Base-by-base conservation (phyloP, 2,329 filamentous ascomycete genomes). In the Aspergillus clavatus region DNA sequence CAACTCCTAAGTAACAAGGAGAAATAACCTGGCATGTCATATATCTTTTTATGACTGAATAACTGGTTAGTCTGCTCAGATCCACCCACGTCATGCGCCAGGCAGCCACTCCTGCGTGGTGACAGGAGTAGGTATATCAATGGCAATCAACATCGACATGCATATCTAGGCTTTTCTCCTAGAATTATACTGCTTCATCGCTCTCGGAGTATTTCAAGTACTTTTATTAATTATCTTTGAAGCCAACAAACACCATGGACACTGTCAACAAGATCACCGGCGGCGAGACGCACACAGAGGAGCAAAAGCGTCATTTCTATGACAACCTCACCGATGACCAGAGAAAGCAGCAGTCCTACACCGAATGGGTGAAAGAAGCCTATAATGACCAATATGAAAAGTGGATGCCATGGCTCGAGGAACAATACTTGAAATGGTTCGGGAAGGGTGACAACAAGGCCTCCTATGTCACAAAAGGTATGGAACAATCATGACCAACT, bases 381-480 rank as follows among this genome's bases (percentile, higher is more conserved):
- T 78, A 78, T 64, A 73, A 76, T 55, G 58, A 70, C 29, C 70
- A 78, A 56, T 78, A 79, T 51, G 74, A 79, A 48, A 73, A 65
- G 49, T 79, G 76, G 76, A 69, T 78, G 62, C 76, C 76, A 0
- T 79, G 76, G 76, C 68, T 79, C 35, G 76, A 79, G 55, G 76
- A 79, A 55, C 66, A 76, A 56, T 79, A 78, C 51, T 60, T 79
- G 27, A 69, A 66, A 47, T 78, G 73, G 73, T 79, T 79, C 57
- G 75, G 73, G 41, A 77, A 75, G 31, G 60, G 59, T 2, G 76
- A 80, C 47, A 79, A 79, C 64, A 80, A 80, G 59, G 70, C 75
- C 5, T 73, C 69, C 18, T 79, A 79, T 52, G 71, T 70, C 6
- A 69, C 75, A 0, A 79, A 78, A 60, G 72, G 76, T 78, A 59